Base-by-base conservation (phyloP, 768 basidiomycete genomes). In the Amyloporia xantha region DNA sequence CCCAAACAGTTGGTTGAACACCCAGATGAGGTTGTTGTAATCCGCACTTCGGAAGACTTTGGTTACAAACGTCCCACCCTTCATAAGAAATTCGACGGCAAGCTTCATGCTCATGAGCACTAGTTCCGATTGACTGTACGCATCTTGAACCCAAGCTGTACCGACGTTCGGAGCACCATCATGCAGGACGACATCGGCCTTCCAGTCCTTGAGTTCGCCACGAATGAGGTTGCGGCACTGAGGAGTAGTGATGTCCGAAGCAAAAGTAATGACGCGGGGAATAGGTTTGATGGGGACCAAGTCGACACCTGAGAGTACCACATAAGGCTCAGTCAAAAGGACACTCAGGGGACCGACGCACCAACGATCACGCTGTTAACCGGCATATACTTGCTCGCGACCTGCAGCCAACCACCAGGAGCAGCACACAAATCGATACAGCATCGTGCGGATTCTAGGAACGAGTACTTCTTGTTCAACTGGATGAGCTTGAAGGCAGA, bases 111-210 rank as follows among this genome's bases (percentile, higher is more conserved):
- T 86, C 86, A 88, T 93, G 51, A 98, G 76, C 45, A 97, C 96
- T 51, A 98, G 83, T 66, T 99, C 96, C 25, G 91, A 91, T 63
- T 99, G 96, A 53, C 82, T 81, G 72, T 93, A 99, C 0, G 96
- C 96, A 68, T 99, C 96, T 66, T 98, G 96, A 55, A 97, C 81
- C 96, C 96, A 99, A 11, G 96, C 96, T 10, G 91, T 91, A 73
- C 96, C 96, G 66, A 99, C 96, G 66, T 99, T 99, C 20, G 96
- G 96, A 35, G 96, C 96, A 72, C 96, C 96, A 67, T 99, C 96
- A 65, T 99, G 96, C 50, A 99, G 79, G 12, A 99, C 93, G 46
- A 98, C 81, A 62, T 99, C 96, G 17, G 96, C 96, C 70, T 93
- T 95, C 96, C 96, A 99, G 64, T 97, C 93, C 65, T 98, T 97